Evolutionary conservation across 2,329 filamentous ascomycete genomes (phyloP).

Genomic region (Didymella keratinophila): DNA sequence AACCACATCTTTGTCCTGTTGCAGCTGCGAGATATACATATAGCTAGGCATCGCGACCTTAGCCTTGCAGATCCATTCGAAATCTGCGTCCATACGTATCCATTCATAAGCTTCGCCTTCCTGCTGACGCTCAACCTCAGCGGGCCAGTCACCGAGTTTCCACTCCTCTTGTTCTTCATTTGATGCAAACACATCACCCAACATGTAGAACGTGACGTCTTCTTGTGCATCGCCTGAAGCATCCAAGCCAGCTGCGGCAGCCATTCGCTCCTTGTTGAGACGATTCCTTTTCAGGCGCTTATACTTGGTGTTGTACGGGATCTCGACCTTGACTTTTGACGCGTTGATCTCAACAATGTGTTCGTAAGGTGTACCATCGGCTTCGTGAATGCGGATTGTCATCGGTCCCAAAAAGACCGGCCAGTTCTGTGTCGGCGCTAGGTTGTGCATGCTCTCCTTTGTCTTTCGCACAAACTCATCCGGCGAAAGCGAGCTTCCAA

Average conservation of each 20-base stretch:
- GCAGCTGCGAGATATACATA: conserved; percentile 97
- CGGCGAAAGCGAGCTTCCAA: conserved; percentile 63
- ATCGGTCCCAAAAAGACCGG: conserved; percentile 93
- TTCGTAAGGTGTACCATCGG: conserved; percentile 96
- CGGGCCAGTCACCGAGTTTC: conserved; percentile 87
- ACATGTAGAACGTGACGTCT: conserved; percentile 85
- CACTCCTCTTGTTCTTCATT: conserved; percentile 84
- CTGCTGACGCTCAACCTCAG: conserved; percentile 89
- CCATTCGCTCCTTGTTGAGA: conserved; percentile 78
- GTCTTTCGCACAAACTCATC: conserved; percentile 83
- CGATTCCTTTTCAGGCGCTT: conserved; percentile 92
- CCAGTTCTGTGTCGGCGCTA: conserved; percentile 74
- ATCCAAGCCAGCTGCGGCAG: conserved; percentile 69
- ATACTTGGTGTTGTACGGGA: conserved; percentile 99
- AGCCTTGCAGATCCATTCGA: conserved; percentile 94
- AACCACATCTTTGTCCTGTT: conserved; percentile 95
- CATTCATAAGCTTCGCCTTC: conserved; percentile 97
- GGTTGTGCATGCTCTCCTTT: conserved; percentile 76
- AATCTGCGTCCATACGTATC: conserved; percentile 97
- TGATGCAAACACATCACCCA: conserved; percentile 87
- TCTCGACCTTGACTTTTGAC: conserved; percentile 83
- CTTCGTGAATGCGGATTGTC: conserved; percentile 97
- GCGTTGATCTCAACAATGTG: conserved; percentile 97
- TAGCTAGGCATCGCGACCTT: conserved; percentile 83
- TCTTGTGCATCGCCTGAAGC: conserved; percentile 70